Percentiles rank a stretch among this genome's conserved stretches.
Conservation (phyloP, 2,329 filamentous ascomycete genomes). For the Aspergillus thermomutatus region DNA sequence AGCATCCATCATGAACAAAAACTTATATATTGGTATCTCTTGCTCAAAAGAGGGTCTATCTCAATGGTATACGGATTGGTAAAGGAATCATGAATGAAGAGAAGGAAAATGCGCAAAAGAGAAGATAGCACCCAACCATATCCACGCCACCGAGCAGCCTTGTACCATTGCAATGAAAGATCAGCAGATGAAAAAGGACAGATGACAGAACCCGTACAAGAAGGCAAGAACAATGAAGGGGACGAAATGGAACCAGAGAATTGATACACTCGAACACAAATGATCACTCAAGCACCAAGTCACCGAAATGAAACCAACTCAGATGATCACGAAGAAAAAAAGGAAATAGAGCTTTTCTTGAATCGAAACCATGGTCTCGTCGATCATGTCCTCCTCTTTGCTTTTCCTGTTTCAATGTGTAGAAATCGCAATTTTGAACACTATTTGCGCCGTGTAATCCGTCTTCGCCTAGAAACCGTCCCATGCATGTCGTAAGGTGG, state of each 20-base stretch:
- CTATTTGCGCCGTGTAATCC: constrained; percentile 37
- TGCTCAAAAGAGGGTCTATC: constrained; percentile 38
- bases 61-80: constrained; percentile 28
- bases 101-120: constrained; percentile 31
- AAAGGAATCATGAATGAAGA: constrained; percentile 23
- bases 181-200: constrained; percentile 12
- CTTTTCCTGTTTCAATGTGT: constrained; percentile 5
- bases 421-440: constrained; percentile 22
- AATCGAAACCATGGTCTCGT: constrained; percentile 4
- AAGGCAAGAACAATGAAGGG: constrained; percentile 9
- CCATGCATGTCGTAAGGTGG: constrained; percentile 41
- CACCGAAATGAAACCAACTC: constrained; percentile 6
- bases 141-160: constrained; percentile 31
- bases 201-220: constrained; percentile 10
- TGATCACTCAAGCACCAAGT: constrained; percentile 20
- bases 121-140: constrained; percentile 34
- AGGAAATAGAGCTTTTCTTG: constrained; percentile 5
- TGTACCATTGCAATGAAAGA: constrained; percentile 24
- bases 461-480: constrained; percentile 39
- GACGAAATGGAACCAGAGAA: constrained; percentile 14
- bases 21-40: constrained; percentile 42
- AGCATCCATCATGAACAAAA: constrained; percentile 21
- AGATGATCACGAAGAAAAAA: constrained; percentile 7
- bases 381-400: constrained; percentile 3
- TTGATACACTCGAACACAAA: constrained; percentile 16